Base-by-base conservation (phyloP, 208 protist genomes). In the Crithidia bombi region DNA sequence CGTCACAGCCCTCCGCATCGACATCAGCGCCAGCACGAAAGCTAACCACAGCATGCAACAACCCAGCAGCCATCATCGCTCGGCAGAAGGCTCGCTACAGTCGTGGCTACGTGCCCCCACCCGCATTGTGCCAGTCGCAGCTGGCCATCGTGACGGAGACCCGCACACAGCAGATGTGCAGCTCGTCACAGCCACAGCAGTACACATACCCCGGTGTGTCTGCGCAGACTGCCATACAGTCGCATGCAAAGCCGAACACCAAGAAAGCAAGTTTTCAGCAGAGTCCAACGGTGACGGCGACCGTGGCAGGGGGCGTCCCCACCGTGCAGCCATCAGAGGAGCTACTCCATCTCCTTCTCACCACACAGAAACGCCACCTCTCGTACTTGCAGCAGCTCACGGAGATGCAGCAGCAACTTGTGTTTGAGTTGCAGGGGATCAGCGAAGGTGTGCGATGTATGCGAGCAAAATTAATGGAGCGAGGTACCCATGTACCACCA, bases 11-110 rank as follows among this genome's bases (percentile, higher is more conserved):
- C 38, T 6, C 56, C n/a, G 21, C 12, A 11, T 28, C 21, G 5
- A 12, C 62, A 14, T 6, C 25, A 14, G 47, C 15, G 14, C 30
- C n/a, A 17, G 41, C 41, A 23, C 25, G n/a, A 49, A 59, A n/a
- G 6, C 14, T 50, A 19, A 10, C 43, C 1, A 54, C n/a, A 23
- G 33, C 6, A 36, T 47, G n/a, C 25, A 51, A 11, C 43, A 51
- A 51, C 41, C 57, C 57, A 9, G 23, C 41, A 3, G 17, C 41
- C 6, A n/a, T 39, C 12, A 59, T 76, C n/a, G 71, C 71, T 5
- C 56, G 39, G n/a, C 71, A 70, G 36, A 76, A 76, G 47, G 71
- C 71, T 5, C 71, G 62, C 10, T 76, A 76, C 41, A 36, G 63
- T 6, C 71, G 39, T 9, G 23, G 26, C n/a, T 70, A 76, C 28